Evolutionary conservation across 106 monocot genomes (phyloP).

Genomic region (Apostasia shenzhenica): DNA sequence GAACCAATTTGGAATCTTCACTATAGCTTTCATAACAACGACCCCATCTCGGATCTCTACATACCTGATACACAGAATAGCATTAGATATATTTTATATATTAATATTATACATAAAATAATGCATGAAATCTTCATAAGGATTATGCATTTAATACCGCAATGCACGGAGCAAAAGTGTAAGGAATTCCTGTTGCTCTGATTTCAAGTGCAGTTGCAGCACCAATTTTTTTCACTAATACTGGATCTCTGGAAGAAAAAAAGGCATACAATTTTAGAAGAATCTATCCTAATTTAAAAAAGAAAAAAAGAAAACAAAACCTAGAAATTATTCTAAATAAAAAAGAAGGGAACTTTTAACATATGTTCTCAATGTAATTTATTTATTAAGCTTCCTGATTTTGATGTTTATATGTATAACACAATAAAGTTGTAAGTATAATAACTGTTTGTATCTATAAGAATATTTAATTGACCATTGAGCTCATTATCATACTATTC

Average conservation of each 20-base stretch:
- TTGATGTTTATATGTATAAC: too few species aligned
- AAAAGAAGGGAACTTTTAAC: background rate
- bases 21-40: conserved; percentile 65
- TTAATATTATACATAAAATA: background rate
- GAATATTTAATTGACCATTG: too few species aligned
- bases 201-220: conserved; percentile 22
- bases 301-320: background rate
- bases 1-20: conserved; percentile 42
- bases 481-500: too few species aligned
- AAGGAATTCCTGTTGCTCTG: conserved; percentile 31
- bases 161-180: conserved; percentile 21
- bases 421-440: too few species aligned
- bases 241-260: conserved; percentile 11
- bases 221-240: conserved; percentile 16
- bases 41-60: conserved; percentile 66
- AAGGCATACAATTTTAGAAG: background rate
- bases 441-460: too few species aligned
- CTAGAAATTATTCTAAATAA: background rate
- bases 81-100: background rate
- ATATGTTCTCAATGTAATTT: too few species aligned
- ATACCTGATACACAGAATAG: conserved; percentile 26
- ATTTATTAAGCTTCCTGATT: too few species aligned
- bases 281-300: background rate
- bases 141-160: conserved; percentile 8
- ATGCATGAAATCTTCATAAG: background rate